Conservation (phyloP, 371 early-diverging fungal species). For the Nematocida sp. region DNA sequence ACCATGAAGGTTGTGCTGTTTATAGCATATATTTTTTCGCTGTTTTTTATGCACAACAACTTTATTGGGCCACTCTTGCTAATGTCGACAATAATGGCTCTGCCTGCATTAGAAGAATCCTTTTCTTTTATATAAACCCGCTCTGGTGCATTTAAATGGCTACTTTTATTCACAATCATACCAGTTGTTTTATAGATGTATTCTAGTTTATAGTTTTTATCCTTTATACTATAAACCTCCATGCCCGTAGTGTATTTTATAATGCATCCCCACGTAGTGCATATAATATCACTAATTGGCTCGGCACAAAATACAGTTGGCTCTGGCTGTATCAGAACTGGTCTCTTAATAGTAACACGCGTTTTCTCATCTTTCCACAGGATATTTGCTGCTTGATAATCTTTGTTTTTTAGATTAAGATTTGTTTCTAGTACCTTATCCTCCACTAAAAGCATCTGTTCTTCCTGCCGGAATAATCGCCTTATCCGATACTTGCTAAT, state of each 20-base stretch:
- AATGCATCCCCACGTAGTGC: conserved; percentile 47
- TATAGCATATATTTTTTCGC: conserved; percentile 5
- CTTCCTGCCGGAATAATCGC: not conserved
- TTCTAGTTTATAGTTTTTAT: conserved; percentile 15
- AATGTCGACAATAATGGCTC: conserved; percentile 22
- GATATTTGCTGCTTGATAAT: not conserved
- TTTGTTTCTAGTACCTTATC: conserved; percentile 1
- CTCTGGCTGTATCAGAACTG: conserved; percentile 51
- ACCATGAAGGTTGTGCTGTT: not conserved
- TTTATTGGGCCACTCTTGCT: not conserved
- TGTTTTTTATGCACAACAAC: not conserved
- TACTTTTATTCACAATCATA: not conserved
- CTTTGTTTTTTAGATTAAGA: not conserved
- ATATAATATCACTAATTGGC: conserved; percentile 18
- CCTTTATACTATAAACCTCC: conserved; percentile 35
- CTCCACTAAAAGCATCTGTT: not conserved
- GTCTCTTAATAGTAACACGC: not conserved
- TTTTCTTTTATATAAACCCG: conserved; percentile 25
- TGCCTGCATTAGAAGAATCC: not conserved
- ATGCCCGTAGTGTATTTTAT: conserved; percentile 37
- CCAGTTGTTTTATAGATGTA: conserved; percentile 34
- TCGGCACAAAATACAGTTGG: conserved; percentile 42
- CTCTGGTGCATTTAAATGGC: not conserved
- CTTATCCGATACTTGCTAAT: conserved; percentile 21
- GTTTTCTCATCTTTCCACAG: not conserved